Evolutionary conservation across 768 basidiomycete species (phyloP).

Genomic region (Kwoniella dendrophila): DNA sequence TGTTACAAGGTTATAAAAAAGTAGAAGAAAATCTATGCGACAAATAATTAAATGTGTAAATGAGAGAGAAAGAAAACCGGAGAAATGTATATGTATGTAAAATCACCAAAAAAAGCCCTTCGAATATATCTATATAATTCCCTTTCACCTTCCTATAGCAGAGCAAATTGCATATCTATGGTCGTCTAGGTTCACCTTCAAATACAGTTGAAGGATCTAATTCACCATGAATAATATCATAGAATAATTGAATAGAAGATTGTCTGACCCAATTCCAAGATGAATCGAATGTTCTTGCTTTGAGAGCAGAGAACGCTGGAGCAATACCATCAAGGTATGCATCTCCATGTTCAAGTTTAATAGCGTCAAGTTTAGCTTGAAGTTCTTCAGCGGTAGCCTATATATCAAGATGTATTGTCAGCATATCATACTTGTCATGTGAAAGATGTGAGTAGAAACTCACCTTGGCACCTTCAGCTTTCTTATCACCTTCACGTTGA

Average conservation of each 20-base stretch:
- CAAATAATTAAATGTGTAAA: neutral
- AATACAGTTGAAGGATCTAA: conserved; percentile 48
- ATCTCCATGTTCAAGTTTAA: conserved; percentile 90
- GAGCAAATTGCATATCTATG: neutral
- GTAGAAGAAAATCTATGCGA: conserved; percentile 1
- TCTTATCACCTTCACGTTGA: conserved; percentile 86
- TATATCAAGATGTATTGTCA: conserved; percentile 5
- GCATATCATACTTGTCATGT: conserved; percentile 1
- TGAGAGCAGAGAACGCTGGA: conserved; percentile 89
- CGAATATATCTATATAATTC: too few relatives aligned
- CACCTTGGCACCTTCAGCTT: conserved; percentile 83
- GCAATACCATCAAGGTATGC: conserved; percentile 91
- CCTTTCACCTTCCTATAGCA: too few relatives aligned
- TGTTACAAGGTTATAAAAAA: neutral
- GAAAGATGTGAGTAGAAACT: conserved; percentile 57
- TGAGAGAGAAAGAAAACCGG: neutral
- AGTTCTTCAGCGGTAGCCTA: conserved; percentile 59
- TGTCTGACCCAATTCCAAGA: conserved; percentile 99
- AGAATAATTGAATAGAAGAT: conserved; percentile 94
- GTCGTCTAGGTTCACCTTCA: conserved; percentile 40
- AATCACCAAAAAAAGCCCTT: too few relatives aligned
- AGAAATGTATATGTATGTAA: neutral
- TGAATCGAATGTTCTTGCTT: conserved; percentile 97
- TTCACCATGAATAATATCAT: conserved; percentile 91
- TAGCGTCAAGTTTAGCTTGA: conserved; percentile 83